Evolutionary conservation across 208 protist genomes (phyloP), one percentile per base, ranked within the genome.

Genomic region (Trypanosoma avium): DNA sequence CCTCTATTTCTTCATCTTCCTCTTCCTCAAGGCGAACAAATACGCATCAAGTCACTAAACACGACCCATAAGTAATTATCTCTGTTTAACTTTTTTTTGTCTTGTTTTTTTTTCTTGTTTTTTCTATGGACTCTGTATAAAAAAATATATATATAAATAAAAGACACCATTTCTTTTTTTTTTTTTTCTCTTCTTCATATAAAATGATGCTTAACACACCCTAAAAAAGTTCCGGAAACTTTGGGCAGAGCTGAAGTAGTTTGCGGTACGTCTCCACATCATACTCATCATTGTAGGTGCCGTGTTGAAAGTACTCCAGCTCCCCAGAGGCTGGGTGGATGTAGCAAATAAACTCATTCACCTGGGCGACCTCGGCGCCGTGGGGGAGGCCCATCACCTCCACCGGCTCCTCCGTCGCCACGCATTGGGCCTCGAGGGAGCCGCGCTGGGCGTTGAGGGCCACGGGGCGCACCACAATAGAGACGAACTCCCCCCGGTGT

Each of bases 281-380:
- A 55, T 93, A 94, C 56, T 96, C 91, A 61, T 96, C 91, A 61
- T 94, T 87, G 21, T 93, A 82, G 55, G 91, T 80, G 10, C 84
- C 91, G 67, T 93, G 86, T 48, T 90, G 81, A 59, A 75, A 91
- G 77, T 94, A 94, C 29, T 77, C 68, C 29, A 96, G 67, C 42
- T 89, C 72, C 4, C 84, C 82, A n/a, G 55, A 81, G 55, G 84
- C 63, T 26, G 86, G 86, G 50, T 93, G 79, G 12, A 94, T 84
- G 75, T 96, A 94, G 82, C 86, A 92, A 40, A 94, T 84, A 68
- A 96, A 93, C 75, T 96, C 91, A 70, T 83, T 91, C 46, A 96
- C 80, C n/a, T 83, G 83, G 38, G 84, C 90, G 55, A 96, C 85
- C 62, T 96, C 88, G 4, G 79, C 74, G 26, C 60, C 77, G 30